These are phyloP conservation scores for Coriolopsis trogii DNA, from an alignment of 1,284 basidiomycete genomes.

Conservation along the genomic window DNA sequence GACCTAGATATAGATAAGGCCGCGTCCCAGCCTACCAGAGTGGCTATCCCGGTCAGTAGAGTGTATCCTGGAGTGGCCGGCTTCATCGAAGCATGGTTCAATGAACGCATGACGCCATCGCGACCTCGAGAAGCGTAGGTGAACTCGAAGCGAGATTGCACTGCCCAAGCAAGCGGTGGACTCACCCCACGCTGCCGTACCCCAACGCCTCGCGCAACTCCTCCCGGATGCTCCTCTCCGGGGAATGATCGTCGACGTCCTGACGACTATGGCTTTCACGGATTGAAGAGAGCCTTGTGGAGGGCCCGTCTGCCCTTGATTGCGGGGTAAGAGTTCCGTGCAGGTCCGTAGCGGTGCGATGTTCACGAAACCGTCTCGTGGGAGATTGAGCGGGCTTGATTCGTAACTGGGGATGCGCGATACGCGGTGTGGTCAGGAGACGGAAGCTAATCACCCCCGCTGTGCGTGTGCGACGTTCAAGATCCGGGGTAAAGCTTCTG, in stretches of 20 bases:
- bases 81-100: too few species aligned
- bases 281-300: too few species aligned
- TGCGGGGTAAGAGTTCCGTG: too few species aligned
- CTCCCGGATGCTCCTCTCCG: background rate
- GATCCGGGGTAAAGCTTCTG: slow-evolving; percentile 15
- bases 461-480: slow-evolving; percentile 4
- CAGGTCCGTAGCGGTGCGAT: background rate
- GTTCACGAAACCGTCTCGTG: slow-evolving; percentile 5
- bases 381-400: slow-evolving; percentile 5
- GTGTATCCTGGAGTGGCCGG: too few species aligned
- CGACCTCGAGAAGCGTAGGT: slow-evolving; percentile 6
- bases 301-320: too few species aligned
- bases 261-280: too few species aligned
- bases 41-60: too few species aligned
- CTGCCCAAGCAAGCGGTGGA: slow-evolving; percentile 10
- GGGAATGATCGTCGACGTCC: too few species aligned
- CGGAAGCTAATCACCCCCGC: slow-evolving; percentile 10
- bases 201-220: background rate
- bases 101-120: slow-evolving; percentile 6
- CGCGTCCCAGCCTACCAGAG: too few species aligned
- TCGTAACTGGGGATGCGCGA: background rate
- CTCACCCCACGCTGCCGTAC: slow-evolving; percentile 9
- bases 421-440: slow-evolving; percentile 16
- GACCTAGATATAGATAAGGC: too few species aligned
- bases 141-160: background rate